phyloP scores from a whole-genome alignment of 441 rosid species.

The Gossypium trilobum region DNA sequence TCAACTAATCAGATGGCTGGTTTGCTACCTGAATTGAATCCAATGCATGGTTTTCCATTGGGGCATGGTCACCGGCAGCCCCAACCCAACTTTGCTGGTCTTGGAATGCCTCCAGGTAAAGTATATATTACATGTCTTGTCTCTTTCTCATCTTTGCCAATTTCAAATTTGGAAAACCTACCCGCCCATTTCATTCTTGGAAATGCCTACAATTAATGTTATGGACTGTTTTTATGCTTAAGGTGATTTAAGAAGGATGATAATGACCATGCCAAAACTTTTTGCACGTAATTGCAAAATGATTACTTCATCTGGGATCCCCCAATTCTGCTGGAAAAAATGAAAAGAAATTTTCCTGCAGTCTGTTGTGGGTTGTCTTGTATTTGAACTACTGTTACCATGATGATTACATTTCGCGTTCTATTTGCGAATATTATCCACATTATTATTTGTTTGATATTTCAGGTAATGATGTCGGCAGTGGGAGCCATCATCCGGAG shows the following conservation, averaged over 20 bases:
- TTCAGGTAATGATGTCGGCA: constrained; percentile 44
- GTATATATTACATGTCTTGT: background rate
- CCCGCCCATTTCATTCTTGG: background rate
- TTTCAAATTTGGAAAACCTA: background rate
- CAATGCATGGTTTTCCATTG: constrained; percentile 55
- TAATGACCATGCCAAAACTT: background rate
- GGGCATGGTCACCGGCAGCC: constrained; percentile 61
- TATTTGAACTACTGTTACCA: background rate
- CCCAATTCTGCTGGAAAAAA: background rate
- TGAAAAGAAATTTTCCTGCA: background rate
- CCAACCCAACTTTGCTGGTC: constrained; percentile 46
- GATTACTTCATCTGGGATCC: constrained; percentile 1
- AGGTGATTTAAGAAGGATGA: background rate
- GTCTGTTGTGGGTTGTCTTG: background rate
- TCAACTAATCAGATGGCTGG: constrained; percentile 51
- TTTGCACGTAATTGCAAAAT: background rate
- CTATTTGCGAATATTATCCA: background rate
- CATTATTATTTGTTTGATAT: background rate
- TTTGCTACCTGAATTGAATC: constrained; percentile 45
- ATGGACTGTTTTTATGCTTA: background rate
- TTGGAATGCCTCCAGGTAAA: constrained; percentile 50
- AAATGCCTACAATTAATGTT: background rate
- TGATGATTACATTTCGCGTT: background rate
- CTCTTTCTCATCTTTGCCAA: background rate
- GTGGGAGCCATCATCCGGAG: constrained; percentile 51